Percentiles rank a stretch among this genome's conserved stretches.
phyloP scores from a whole-genome alignment of 1,139 yeast species.

The Yarrowia galli region DNA sequence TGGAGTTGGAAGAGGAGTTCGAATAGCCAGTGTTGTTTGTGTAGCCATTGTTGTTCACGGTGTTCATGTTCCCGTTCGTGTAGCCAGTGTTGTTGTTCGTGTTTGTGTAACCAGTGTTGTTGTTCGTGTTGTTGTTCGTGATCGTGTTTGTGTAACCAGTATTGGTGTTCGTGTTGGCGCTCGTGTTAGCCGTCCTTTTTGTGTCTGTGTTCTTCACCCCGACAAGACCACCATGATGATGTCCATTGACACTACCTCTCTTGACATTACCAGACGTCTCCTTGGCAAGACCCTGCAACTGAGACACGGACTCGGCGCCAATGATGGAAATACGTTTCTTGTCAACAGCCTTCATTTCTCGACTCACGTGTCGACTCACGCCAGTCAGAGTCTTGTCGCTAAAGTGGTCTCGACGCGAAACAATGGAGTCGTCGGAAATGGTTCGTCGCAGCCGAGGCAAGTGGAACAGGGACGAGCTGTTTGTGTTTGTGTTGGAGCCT shows the following conservation, averaged over 20 bases:
- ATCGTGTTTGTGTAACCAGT: not conserved
- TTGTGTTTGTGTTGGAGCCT: not conserved
- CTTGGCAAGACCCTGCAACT: not conserved
- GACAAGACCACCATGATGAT: no score
- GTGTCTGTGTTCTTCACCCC: no score
- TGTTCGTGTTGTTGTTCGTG: not conserved
- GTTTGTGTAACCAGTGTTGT: not conserved
- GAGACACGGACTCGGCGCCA: not conserved
- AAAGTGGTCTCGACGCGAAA: not conserved
- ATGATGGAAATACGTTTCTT: not conserved
- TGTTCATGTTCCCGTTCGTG: no score
- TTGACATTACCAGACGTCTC: no score
- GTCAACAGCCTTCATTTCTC: not conserved
- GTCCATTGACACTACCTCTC: no score
- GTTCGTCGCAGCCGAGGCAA: not conserved
- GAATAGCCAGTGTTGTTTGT: no score
- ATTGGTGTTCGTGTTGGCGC: not conserved
- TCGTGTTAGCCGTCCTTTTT: no score
- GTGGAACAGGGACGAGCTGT: not conserved
- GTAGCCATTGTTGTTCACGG: not conserved
- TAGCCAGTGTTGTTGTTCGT: not conserved
- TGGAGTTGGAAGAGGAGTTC: no score
- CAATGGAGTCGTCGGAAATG: not conserved
- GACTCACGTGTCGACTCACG: constrained; percentile 1
- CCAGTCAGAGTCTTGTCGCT: not conserved